Conservation (phyloP, 1,284 basidiomycete genomes). For the Sporisorium reilianum region DNA sequence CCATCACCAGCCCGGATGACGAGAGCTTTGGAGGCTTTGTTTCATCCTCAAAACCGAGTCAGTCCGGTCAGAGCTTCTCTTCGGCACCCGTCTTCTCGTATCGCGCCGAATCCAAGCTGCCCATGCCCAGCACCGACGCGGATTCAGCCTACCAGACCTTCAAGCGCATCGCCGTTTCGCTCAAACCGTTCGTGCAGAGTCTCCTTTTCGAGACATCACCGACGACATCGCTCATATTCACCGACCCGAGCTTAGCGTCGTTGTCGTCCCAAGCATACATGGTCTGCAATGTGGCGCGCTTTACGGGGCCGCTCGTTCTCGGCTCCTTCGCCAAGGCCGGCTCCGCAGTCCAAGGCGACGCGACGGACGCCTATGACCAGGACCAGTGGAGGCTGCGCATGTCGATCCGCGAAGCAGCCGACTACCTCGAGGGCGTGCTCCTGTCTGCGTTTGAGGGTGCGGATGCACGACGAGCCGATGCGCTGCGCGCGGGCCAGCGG, state of each 20-base stretch:
- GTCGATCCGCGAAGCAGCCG: conserved; percentile 73
- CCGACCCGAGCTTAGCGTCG: conserved; percentile 33
- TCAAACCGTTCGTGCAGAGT: conserved; percentile 48
- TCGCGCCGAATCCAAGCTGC: conserved; percentile 33
- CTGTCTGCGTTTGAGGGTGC: conserved; percentile 86
- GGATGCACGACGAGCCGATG: conserved; percentile 74
- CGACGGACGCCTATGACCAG: conserved; percentile 12
- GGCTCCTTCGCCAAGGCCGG: conserved; percentile 32
- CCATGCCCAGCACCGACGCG: conserved; percentile 29
- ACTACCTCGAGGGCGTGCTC: conserved; percentile 86
- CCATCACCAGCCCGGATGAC: conserved; percentile 35
- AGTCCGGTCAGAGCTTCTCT: conserved; percentile 32
- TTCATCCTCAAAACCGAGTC: conserved; percentile 24
- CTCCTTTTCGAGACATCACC: conserved; percentile 41
- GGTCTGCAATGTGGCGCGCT: conserved; percentile 79
- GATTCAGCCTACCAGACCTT: conserved; percentile 52
- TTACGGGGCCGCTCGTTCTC: conserved; percentile 74
- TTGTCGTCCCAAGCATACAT: conserved; percentile 55
- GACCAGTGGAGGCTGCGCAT: conserved; percentile 31
- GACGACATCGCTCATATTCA: conserved; percentile 41
- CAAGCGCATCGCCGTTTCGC: conserved; percentile 42
- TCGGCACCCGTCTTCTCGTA: conserved; percentile 52
- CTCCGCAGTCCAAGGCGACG: not conserved
- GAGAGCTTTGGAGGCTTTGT: conserved; percentile 76
- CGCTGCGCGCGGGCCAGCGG: conserved; percentile 35